Evolutionary conservation across 164 flowering plant genomes (phyloP), one percentile per base, ranked within the genome.

Genomic region (Warburgia ugandensis): DNA sequence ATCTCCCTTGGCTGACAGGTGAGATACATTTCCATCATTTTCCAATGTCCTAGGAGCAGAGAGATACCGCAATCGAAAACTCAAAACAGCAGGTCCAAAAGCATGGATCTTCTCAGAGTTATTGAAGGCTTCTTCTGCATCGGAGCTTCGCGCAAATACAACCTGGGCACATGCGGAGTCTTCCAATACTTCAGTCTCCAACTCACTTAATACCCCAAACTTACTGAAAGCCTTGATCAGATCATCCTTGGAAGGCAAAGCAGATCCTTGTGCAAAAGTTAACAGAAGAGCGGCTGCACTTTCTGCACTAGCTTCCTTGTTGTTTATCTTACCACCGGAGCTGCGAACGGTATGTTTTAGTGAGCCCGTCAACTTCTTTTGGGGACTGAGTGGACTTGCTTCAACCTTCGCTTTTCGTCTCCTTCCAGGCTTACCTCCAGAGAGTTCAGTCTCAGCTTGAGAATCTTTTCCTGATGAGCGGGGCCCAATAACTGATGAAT

Each of bases 161-260:
- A 84, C 61, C 52, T 54, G 68, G 10, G 77, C 80, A 29, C 37
- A 45, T 21, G 44, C 5, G 1, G 74, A 59, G 43, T 76, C 79
- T 38, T 45, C 41, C 17, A 55, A 43, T 21, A 72, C 48, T 50
- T 59, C 67, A 1, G 73, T 71, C 51, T 76, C 80, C 2, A 71
- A 62, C 41, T 71, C 81, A 28, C 63, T 73, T 58, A 84, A 22
- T 3, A 61, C 55, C 29, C 85, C 94, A 47, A 77, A 84, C 50
- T 42, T 54, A 27, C 55, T 54, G 61, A 84, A 81, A 33, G 55
- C 54, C 2, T 59, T 19, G 0, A 60, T 26, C 23, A 84, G 41
- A 29, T 63, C 60, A 29, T 69, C 82, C 54, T 52, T 69, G 3
- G 83, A 56, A 49, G 87, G 87, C 56, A 69, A 32, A 11, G 74